These are phyloP conservation scores for Pneumocystis canis DNA, from an alignment of 1,139 yeast species.

Conservation along the genomic window DNA sequence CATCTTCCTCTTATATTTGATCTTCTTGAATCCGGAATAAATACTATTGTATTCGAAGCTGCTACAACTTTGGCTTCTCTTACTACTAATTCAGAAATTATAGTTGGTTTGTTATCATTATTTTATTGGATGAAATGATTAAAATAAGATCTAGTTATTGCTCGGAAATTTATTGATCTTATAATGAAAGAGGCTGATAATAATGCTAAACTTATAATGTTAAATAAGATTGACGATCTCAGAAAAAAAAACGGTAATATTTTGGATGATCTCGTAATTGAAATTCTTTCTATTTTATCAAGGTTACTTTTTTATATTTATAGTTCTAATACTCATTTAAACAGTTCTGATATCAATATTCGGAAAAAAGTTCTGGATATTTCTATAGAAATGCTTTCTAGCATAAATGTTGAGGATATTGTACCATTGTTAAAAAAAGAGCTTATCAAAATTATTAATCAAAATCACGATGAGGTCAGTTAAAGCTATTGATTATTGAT, in stretches of 20 bases:
- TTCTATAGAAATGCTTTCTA: conserved; percentile 61
- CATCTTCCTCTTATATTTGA: conserved; percentile 57
- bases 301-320: neutral
- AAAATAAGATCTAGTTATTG: conserved; percentile 39
- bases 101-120: conserved; percentile 24
- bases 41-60: conserved; percentile 82
- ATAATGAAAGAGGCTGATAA: conserved; percentile 87
- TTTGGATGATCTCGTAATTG: conserved; percentile 72
- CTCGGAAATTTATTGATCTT: conserved; percentile 69
- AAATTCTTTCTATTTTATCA: conserved; percentile 68
- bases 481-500: conserved; percentile 35
- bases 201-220: conserved; percentile 80
- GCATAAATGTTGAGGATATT: conserved; percentile 88
- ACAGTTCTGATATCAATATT: conserved; percentile 76
- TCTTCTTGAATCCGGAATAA: conserved; percentile 53
- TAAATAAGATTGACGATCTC: conserved; percentile 70
- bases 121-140: neutral
- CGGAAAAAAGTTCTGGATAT: conserved; percentile 77
- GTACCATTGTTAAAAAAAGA: conserved; percentile 85
- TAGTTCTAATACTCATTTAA: neutral
- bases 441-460: conserved; percentile 54
- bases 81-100: conserved; percentile 51
- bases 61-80: conserved; percentile 70
- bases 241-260: conserved; percentile 67
- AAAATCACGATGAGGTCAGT: conserved; percentile 27